Percentiles rank a stretch among this genome's conserved stretches.
These are phyloP conservation scores for Corniculantispora saksenae DNA, from an alignment of 2,329 filamentous ascomycete species.

Conservation along the genomic window DNA sequence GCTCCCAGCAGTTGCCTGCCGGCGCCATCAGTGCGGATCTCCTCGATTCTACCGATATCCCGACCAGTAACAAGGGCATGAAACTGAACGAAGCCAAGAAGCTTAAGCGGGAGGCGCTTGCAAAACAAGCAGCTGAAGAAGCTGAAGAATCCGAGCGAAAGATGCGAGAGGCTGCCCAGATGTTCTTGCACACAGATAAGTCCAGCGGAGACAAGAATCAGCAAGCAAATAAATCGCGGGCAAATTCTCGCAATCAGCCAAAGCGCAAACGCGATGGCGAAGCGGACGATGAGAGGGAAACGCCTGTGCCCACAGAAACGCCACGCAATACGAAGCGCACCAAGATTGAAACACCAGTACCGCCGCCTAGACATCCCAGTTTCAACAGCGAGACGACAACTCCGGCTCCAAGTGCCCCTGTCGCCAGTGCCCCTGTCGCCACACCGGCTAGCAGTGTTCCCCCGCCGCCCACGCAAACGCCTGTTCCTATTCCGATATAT, in stretches of 20 bases:
- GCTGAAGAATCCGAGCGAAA: slow-evolving; percentile 59
- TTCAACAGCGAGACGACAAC: slow-evolving; percentile 31
- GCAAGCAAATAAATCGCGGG: slow-evolving; percentile 31
- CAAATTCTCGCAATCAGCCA: slow-evolving; percentile 34
- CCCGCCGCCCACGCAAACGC: slow-evolving; percentile 40
- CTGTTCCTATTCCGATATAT: slow-evolving; percentile 41
- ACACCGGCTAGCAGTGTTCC: slow-evolving; percentile 16
- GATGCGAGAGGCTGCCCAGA: slow-evolving; percentile 50
- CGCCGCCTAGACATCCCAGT: slow-evolving; percentile 42
- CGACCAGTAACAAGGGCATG: slow-evolving; percentile 71
- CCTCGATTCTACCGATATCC: slow-evolving; percentile 60
- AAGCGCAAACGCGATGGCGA: slow-evolving; percentile 50
- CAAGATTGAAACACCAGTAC: slow-evolving; percentile 60
- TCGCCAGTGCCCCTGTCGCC: not conserved
- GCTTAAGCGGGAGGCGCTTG: slow-evolving; percentile 66
- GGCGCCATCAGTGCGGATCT: slow-evolving; percentile 61
- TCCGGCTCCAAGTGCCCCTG: too few relatives aligned
- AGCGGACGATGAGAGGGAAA: slow-evolving; percentile 31
- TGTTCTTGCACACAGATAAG: slow-evolving; percentile 38
- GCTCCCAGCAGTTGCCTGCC: slow-evolving; percentile 54
- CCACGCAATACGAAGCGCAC: slow-evolving; percentile 50
- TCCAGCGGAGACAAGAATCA: slow-evolving; percentile 24
- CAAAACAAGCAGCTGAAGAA: slow-evolving; percentile 62
- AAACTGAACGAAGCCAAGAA: slow-evolving; percentile 78
- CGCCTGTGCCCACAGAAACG: slow-evolving; percentile 31